These are phyloP conservation scores for Salmacisia buchloeana DNA, from an alignment of 1,284 basidiomycete species.

Conservation along the genomic window DNA sequence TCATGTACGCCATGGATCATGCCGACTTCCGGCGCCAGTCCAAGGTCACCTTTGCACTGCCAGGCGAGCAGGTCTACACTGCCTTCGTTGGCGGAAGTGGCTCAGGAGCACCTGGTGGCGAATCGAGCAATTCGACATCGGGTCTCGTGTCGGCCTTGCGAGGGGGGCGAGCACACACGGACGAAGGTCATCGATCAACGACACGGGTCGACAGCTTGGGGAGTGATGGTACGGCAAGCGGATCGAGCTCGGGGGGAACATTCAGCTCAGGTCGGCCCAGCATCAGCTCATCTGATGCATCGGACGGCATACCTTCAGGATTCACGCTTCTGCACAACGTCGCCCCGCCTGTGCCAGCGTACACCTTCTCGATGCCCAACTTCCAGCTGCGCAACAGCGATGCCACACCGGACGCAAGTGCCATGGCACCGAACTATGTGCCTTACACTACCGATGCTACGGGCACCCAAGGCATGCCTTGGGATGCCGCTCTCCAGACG, in stretches of 20 bases:
- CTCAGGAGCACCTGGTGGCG: not conserved
- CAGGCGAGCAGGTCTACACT: not conserved
- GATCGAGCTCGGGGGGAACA: not conserved
- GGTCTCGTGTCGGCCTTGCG: not conserved
- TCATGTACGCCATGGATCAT: slow-evolving; percentile 4
- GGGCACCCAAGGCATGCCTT: not conserved
- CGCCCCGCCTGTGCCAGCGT: not conserved
- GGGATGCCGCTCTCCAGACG: not conserved
- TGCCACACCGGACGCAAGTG: not conserved
- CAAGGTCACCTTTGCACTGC: not conserved
- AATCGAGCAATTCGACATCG: not conserved
- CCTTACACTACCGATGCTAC: not conserved
- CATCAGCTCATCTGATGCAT: not conserved
- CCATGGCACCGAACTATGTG: not conserved
- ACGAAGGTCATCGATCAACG: not conserved
- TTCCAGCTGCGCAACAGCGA: not conserved
- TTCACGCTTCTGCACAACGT: not conserved
- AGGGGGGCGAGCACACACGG: no score
- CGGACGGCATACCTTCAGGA: not conserved
- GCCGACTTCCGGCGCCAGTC: not conserved
- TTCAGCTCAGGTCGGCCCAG: not conserved
- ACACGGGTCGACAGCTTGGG: no score
- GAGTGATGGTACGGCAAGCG: not conserved
- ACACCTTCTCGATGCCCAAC: not conserved
- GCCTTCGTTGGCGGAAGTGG: not conserved